Evolutionary conservation across 2,329 filamentous ascomycete genomes (phyloP).

Genomic region (Didymella sp.): DNA sequence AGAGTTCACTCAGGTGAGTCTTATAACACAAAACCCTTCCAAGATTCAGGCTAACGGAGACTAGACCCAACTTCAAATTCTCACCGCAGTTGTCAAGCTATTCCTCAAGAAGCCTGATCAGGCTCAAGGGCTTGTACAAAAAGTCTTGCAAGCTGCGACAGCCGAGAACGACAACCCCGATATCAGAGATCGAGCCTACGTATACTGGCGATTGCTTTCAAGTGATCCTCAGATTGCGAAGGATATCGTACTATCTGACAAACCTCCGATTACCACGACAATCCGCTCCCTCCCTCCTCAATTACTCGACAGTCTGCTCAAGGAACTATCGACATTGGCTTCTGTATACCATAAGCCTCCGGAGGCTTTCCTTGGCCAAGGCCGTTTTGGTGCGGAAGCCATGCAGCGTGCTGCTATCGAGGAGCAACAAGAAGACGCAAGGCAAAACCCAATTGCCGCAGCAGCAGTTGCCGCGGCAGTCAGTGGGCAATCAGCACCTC

Average conservation of each 20-base stretch:
- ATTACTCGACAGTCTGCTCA: slow-evolving; percentile 87
- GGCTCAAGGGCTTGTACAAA: slow-evolving; percentile 89
- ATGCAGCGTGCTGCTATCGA: slow-evolving; percentile 96
- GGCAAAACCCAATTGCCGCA: slow-evolving; percentile 92
- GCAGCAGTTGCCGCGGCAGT: slow-evolving; percentile 72
- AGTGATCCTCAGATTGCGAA: slow-evolving; percentile 91
- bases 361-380: slow-evolving; percentile 96
- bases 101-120: slow-evolving; percentile 96
- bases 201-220: slow-evolving; percentile 96
- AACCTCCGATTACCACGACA: slow-evolving; percentile 91
- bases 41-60: slow-evolving; percentile 41
- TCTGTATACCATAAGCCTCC: slow-evolving; percentile 99
- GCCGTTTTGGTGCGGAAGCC: slow-evolving; percentile 89
- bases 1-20: slow-evolving; percentile 86
- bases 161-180: slow-evolving; percentile 97
- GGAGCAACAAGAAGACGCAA: slow-evolving; percentile 90
- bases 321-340: slow-evolving; percentile 90
- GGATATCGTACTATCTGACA: slow-evolving; percentile 90
- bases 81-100: slow-evolving; percentile 95
- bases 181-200: slow-evolving; percentile 94
- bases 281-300: slow-evolving; percentile 86
- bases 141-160: slow-evolving; percentile 90
- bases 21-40: too few species aligned
- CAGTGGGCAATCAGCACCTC: slow-evolving; percentile 62
- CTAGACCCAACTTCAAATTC: slow-evolving; percentile 94